These are phyloP conservation scores for Thalassiosira profunda DNA, from an alignment of 108 stramenopile species.

Conservation along the genomic window DNA sequence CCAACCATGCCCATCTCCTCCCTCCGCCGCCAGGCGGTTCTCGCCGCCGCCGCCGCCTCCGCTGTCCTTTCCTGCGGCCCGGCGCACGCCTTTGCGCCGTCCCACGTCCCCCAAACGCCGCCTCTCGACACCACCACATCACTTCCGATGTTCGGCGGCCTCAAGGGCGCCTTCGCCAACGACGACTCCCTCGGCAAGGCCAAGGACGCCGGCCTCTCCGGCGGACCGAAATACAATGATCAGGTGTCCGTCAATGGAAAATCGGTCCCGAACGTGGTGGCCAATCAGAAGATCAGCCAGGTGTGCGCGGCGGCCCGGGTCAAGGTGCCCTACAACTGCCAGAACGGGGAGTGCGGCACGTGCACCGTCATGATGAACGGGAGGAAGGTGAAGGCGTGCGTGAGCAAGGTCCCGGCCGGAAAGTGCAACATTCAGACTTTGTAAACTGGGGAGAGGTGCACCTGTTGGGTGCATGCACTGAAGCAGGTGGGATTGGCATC, in stretches of 20 bases:
- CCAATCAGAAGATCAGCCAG: constrained; percentile 79
- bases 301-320: constrained; percentile 78
- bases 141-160: constrained; percentile 68
- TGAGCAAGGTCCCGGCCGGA: constrained; percentile 59
- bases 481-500: no score
- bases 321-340: constrained; percentile 88
- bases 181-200: constrained; percentile 74
- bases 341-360: constrained; percentile 88
- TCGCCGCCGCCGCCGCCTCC: not conserved
- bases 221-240: constrained; percentile 80
- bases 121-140: constrained; percentile 34
- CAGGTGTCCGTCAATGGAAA: constrained; percentile 88
- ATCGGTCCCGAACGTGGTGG: constrained; percentile 68
- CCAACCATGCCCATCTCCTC: not conserved
- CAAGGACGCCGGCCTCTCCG: constrained; percentile 71
- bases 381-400: constrained; percentile 82
- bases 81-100: not conserved
- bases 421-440: constrained; percentile 71
- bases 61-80: no score
- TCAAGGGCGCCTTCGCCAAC: constrained; percentile 81
- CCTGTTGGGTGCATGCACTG: no score
- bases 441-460: no score
- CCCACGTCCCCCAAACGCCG: not conserved
- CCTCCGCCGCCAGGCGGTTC: not conserved
- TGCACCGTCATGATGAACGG: constrained; percentile 85